Percentiles rank a stretch among this genome's conserved stretches.
phyloP scores from a whole-genome alignment of 2,329 filamentous ascomycete genomes.

The Pezicula rhizophila region DNA sequence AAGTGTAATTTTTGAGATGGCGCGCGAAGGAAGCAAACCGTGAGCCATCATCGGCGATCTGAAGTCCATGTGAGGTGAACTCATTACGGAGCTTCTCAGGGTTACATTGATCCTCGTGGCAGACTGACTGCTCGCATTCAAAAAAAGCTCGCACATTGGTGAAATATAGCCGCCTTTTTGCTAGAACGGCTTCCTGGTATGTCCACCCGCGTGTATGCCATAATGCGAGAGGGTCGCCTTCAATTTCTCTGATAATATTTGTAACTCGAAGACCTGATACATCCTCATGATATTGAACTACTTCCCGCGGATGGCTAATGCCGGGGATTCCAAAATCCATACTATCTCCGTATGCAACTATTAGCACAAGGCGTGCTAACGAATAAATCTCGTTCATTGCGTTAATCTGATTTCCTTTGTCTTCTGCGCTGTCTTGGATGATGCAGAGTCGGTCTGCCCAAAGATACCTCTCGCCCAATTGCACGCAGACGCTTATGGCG shows the following conservation, averaged over 20 bases:
- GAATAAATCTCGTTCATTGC: no score
- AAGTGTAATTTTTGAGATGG: slow-evolving; percentile 2
- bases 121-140: slow-evolving; percentile 1
- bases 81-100: background rate
- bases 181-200: slow-evolving; percentile 13
- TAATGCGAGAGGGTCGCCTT: slow-evolving; percentile 1
- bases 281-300: slow-evolving; percentile 1
- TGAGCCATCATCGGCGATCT: background rate
- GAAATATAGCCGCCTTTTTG: slow-evolving; percentile 4
- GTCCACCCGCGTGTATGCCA: slow-evolving; percentile 16
- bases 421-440: no score
- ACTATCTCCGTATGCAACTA: slow-evolving; percentile 1
- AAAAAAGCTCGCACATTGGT: slow-evolving; percentile 1
- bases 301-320: background rate
- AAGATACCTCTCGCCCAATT: no score
- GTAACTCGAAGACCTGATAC: slow-evolving; percentile 1
- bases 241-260: slow-evolving; percentile 1
- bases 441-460: no score
- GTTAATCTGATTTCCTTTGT: no score
- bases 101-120: slow-evolving; percentile 1
- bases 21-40: background rate
- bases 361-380: background rate
- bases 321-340: slow-evolving; percentile 2
- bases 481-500: no score
- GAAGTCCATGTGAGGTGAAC: slow-evolving; percentile 1